Evolutionary conservation across 257 asterid genomes (phyloP), one percentile per base, ranked within the genome.

Genomic region (Euphrasia confusa): DNA sequence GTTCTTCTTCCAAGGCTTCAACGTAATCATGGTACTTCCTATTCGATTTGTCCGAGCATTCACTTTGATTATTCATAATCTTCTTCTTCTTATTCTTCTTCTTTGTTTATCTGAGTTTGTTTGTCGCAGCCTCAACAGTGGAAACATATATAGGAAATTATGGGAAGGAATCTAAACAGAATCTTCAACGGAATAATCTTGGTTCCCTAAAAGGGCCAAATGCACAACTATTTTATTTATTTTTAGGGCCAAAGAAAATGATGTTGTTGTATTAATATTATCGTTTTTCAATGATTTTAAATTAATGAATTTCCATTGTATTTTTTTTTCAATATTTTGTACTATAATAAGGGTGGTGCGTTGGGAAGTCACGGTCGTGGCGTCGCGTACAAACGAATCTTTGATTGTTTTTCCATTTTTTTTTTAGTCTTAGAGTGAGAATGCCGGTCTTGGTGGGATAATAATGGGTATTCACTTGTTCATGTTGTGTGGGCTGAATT

Each of bases 1-100:
- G 87, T 77, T 93, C 99, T 66, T 76, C 81, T 62, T 89, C 95
- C 6, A 93, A 70, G 32, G 82, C 86, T 54, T 78, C 74, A 56
- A 92, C 60, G 42, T 86, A 84, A 44, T 78, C 93, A 33, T 75
- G 83, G 61, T 85, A 74, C 67, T 76, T 77, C 69, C 64, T 81
- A 6, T 7, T 35, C 87, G 79, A 77, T 76, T 81, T 83, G 58
- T 80, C 84, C 13, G 79, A 33, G 32, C 65, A 65, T 3, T 14
- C 27, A 50, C 55, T 50, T 14, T 15, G 18, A 17, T 63, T 71
- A 68, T 68, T 75, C 64, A 72, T 81, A 65, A 75, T 68, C 76
- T 67, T 84, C 60, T 21, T 64, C 10, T 0, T 1, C 0, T 42
- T 42, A 9, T 9, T 42, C 13, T 42, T 39, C 8, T 5, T 14